These are phyloP conservation scores for Colletotrichum sp. DNA, from an alignment of 2,329 filamentous ascomycete species.

Conservation along the genomic window DNA sequence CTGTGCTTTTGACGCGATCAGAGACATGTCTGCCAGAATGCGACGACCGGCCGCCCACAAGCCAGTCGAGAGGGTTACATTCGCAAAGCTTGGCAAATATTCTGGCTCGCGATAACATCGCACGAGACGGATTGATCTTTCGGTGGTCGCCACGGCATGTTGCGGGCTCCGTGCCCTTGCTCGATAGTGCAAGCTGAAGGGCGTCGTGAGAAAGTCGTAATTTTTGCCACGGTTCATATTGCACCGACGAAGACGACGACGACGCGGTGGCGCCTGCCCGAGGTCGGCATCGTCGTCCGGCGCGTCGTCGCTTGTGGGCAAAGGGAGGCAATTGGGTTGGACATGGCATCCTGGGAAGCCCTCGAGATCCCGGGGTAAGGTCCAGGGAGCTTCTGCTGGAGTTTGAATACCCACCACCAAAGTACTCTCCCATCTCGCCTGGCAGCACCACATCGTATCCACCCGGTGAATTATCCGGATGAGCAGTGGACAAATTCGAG, in stretches of 20 bases:
- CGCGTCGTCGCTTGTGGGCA: background rate
- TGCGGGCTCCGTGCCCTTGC: background rate
- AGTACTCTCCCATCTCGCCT: slow-evolving; percentile 19
- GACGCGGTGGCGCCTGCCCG: background rate
- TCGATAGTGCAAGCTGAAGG: background rate
- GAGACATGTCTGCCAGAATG: background rate
- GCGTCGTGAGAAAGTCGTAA: background rate
- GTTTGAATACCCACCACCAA: background rate
- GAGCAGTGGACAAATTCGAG: background rate
- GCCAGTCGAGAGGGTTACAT: background rate
- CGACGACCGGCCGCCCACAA: background rate
- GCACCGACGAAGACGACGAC: background rate
- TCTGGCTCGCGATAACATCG: background rate
- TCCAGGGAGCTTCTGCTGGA: background rate
- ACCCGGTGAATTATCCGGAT: slow-evolving; percentile 11
- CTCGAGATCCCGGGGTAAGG: slow-evolving; percentile 17
- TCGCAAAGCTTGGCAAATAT: slow-evolving; percentile 9
- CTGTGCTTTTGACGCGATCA: slow-evolving; percentile 1
- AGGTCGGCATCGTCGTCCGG: background rate
- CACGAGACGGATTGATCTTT: background rate
- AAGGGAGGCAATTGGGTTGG: slow-evolving; percentile 1
- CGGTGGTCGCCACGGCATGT: background rate
- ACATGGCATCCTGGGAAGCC: slow-evolving; percentile 8
- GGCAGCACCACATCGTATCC: slow-evolving; percentile 4
- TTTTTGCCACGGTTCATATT: background rate